These are phyloP conservation scores for Elongisporangium undulatum DNA, from an alignment of 352 stramenopile genomes.

Conservation along the genomic window DNA sequence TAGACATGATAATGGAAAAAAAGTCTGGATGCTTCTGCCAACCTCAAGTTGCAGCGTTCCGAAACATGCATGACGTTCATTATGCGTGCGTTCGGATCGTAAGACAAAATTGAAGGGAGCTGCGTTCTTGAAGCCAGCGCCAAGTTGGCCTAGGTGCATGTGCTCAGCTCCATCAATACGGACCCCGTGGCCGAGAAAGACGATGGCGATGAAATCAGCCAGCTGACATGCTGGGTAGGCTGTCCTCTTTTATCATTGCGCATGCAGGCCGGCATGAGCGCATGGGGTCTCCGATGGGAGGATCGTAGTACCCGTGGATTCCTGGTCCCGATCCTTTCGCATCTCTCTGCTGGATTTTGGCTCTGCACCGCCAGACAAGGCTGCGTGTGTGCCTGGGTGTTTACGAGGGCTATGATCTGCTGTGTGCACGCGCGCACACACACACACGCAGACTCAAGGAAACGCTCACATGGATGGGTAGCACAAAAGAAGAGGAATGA, in stretches of 20 bases:
- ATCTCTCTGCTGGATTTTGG: background rate
- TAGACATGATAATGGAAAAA: too few relatives aligned
- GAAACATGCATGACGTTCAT: background rate
- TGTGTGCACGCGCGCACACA: background rate
- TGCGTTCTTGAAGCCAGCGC: background rate
- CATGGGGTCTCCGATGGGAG: too few relatives aligned
- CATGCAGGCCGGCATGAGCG: too few relatives aligned
- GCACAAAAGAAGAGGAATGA: background rate
- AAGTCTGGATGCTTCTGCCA: background rate
- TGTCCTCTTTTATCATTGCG: too few relatives aligned
- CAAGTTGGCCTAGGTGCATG: background rate
- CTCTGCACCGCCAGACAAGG: background rate
- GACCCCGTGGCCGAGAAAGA: too few relatives aligned
- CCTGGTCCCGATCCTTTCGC: conserved; percentile 2
- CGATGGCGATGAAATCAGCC: conserved; percentile 8
- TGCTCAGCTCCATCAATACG: background rate
- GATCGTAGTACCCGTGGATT: conserved; percentile 12
- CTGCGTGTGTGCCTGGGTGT: too few relatives aligned
- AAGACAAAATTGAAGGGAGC: background rate
- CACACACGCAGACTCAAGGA: background rate
- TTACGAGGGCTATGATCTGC: too few relatives aligned
- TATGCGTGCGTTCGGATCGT: background rate
- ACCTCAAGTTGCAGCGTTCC: too few relatives aligned
- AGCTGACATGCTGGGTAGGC: conserved; percentile 7
- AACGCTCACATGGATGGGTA: background rate